These are phyloP conservation scores for Typha latifolia DNA, from an alignment of 176 grass and related monocot genomes.

Conservation along the genomic window DNA sequence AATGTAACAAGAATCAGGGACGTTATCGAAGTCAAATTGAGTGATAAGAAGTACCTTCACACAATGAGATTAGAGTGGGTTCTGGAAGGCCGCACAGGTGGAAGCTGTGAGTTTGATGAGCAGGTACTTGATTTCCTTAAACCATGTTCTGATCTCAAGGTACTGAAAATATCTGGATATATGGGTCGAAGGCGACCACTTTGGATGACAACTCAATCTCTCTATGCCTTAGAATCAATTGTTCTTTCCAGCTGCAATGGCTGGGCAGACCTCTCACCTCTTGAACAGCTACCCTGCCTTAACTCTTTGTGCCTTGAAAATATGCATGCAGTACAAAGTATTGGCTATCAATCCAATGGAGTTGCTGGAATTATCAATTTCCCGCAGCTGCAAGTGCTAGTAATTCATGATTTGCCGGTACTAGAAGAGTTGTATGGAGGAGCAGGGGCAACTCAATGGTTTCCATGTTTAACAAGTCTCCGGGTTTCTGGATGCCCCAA, in stretches of 20 bases:
- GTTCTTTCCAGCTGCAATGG: slow-evolving; percentile 14
- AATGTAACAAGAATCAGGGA: slow-evolving; percentile 18
- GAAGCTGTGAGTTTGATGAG: slow-evolving; percentile 15
- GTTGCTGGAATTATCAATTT: slow-evolving; percentile 11
- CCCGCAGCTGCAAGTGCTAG: slow-evolving; percentile 25
- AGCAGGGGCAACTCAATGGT: slow-evolving; percentile 9
- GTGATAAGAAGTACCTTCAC: slow-evolving; percentile 21
- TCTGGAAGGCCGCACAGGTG: background rate
- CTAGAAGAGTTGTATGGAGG: slow-evolving; percentile 27
- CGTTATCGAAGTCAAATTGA: slow-evolving; percentile 17
- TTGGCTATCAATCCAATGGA: slow-evolving; percentile 30
- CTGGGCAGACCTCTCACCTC: slow-evolving; percentile 28
- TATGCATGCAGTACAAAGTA: slow-evolving; percentile 8
- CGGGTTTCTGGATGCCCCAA: slow-evolving; percentile 18
- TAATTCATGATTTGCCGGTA: slow-evolving; percentile 19
- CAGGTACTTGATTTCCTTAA: slow-evolving; percentile 23
- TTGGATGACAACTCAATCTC: slow-evolving; percentile 24
- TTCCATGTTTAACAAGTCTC: slow-evolving; percentile 31
- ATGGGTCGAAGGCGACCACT: slow-evolving; percentile 24
- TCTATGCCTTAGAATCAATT: slow-evolving; percentile 27
- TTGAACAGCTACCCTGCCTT: slow-evolving; percentile 37
- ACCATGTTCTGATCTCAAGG: slow-evolving; percentile 10
- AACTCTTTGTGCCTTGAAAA: slow-evolving; percentile 25
- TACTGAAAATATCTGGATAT: slow-evolving; percentile 35
- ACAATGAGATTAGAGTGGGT: slow-evolving; percentile 20